A percentile compares a stretch with the other conserved stretches of the same genome.
Evolutionary conservation across 768 basidiomycete species (phyloP).

Genomic region (Podaxis sp.): DNA sequence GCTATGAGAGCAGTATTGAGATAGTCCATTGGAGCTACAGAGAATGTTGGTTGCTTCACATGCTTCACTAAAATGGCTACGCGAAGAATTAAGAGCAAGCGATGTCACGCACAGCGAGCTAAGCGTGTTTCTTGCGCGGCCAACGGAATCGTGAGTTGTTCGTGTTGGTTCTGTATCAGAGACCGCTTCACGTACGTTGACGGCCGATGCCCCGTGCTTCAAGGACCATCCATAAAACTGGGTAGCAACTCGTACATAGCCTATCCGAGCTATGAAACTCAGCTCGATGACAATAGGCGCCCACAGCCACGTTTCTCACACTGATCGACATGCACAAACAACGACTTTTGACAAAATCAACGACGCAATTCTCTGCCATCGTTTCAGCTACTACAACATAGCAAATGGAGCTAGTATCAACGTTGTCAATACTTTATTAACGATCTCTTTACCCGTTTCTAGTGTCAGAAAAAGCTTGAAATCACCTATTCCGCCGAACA

Average conservation of each 20-base stretch:
- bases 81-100: neutral
- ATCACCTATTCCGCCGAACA: neutral
- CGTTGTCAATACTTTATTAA: neutral
- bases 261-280: neutral
- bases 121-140: constrained; percentile 4
- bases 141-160: neutral
- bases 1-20: neutral
- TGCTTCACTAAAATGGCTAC: neutral
- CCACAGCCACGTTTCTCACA: neutral
- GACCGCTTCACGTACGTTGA: neutral
- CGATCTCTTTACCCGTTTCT: neutral
- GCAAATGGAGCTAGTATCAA: neutral
- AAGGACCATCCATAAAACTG: neutral
- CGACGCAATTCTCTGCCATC: neutral
- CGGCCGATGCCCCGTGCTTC: neutral
- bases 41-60: neutral
- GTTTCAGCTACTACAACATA: neutral
- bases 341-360: neutral
- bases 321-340: neutral
- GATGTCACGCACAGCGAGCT: constrained; percentile 1
- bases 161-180: neutral
- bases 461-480: no score
- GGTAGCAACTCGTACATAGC: neutral
- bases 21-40: neutral
- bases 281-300: neutral